These are phyloP conservation scores for Suhomyces sp. DNA, from an alignment of 805 yeast species.

Conservation along the genomic window DNA sequence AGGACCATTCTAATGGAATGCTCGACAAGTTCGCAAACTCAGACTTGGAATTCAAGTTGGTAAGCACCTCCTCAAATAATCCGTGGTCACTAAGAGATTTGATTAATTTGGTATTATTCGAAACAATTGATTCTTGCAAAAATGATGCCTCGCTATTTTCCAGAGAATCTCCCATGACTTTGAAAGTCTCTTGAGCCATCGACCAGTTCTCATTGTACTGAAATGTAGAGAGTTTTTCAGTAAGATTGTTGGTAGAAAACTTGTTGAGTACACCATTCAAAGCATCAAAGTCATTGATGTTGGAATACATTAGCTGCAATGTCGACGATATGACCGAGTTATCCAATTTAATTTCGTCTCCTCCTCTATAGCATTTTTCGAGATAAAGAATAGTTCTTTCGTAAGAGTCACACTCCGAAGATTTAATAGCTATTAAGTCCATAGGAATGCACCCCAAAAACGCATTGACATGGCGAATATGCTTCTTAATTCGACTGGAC, in stretches of 20 bases:
- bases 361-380: constrained; percentile 66
- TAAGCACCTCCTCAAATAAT: constrained; percentile 61
- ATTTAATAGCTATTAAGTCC: constrained; percentile 67
- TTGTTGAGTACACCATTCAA: constrained; percentile 79
- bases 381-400: constrained; percentile 84
- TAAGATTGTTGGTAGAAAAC: constrained; percentile 64
- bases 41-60: constrained; percentile 42
- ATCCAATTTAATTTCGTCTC: constrained; percentile 23
- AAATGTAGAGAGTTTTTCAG: constrained; percentile 75
- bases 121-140: constrained; percentile 17
- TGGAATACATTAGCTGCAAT: constrained; percentile 79
- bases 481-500: constrained; percentile 23
- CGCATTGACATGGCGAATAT: constrained; percentile 31
- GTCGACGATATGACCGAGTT: constrained; percentile 43
- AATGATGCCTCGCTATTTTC: background rate
- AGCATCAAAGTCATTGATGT: constrained; percentile 85
- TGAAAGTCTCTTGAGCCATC: constrained; percentile 81
- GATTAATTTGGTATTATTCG: constrained; percentile 53
- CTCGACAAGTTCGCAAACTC: constrained; percentile 14
- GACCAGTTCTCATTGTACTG: constrained; percentile 86
- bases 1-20: constrained; percentile 55
- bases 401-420: constrained; percentile 79
- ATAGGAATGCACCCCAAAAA: constrained; percentile 61
- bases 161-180: constrained; percentile 47
- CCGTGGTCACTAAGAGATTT: constrained; percentile 76